Evolutionary conservation across 78 protist species (phyloP).

Genomic region (Dictyostelium discoideum): dicty_2.7 NC_007089.4:4640001-4640500

Average conservation of each 20-base stretch:
- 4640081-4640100: constrained; percentile 10
- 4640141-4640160: background rate
- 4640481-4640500: background rate
- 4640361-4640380: background rate
- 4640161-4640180: background rate
- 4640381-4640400: background rate
- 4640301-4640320: background rate
- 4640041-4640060: constrained; percentile 11
- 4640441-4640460: background rate
- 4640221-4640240: background rate
- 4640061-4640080: constrained; percentile 72
- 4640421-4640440: background rate
- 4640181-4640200: background rate
- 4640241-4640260: background rate
- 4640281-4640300: background rate
- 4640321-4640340: constrained; percentile 1
- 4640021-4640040: background rate
- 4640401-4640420: background rate
- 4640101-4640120: background rate
- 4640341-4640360: constrained; percentile 10
- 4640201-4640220: background rate
- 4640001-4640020: background rate
- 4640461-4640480: background rate
- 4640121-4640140: no score
- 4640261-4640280: background rate